phyloP scores from a whole-genome alignment of 2,329 filamentous ascomycete genomes.

The Microcera coccophila region DNA sequence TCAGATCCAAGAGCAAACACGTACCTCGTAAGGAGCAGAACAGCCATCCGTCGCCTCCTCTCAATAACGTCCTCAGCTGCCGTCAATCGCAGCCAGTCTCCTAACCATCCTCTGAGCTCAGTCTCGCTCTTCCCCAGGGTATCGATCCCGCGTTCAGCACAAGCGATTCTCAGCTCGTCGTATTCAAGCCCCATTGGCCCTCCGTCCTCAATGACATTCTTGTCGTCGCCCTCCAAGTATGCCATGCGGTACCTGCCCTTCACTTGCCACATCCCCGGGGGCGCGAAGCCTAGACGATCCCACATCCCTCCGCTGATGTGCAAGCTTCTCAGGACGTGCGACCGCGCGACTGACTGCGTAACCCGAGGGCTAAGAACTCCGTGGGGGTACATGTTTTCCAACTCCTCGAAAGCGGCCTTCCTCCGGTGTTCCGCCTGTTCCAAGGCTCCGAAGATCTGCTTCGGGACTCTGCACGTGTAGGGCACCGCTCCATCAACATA shows the following conservation, averaged over 20 bases:
- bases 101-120: conserved; percentile 47
- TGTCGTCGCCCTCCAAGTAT: conserved; percentile 69
- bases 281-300: conserved; percentile 48
- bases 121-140: conserved; percentile 54
- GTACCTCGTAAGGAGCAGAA: conserved; percentile 41
- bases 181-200: conserved; percentile 52
- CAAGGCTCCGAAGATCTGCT: conserved; percentile 60
- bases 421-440: conserved; percentile 54
- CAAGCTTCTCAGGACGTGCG: conserved; percentile 42
- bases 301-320: conserved; percentile 46
- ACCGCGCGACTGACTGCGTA: conserved; percentile 27
- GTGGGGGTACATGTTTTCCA: conserved; percentile 32
- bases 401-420: conserved; percentile 43
- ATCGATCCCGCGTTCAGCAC: conserved; percentile 64
- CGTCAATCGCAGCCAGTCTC: conserved; percentile 47
- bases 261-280: conserved; percentile 49
- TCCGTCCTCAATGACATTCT: conserved; percentile 60
- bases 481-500: conserved; percentile 69
- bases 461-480: conserved; percentile 76
- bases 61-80: conserved; percentile 35
- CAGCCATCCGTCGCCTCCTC: conserved; percentile 37
- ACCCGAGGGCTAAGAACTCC: conserved; percentile 35
- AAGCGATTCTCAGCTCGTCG: conserved; percentile 66
- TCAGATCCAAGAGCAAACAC: conserved; percentile 10
- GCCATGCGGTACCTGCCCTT: conserved; percentile 52